Percentiles rank a stretch among this genome's conserved stretches.
Conservation (phyloP, 2,329 filamentous ascomycete species). For the Colletotrichum noveboracense region DNA sequence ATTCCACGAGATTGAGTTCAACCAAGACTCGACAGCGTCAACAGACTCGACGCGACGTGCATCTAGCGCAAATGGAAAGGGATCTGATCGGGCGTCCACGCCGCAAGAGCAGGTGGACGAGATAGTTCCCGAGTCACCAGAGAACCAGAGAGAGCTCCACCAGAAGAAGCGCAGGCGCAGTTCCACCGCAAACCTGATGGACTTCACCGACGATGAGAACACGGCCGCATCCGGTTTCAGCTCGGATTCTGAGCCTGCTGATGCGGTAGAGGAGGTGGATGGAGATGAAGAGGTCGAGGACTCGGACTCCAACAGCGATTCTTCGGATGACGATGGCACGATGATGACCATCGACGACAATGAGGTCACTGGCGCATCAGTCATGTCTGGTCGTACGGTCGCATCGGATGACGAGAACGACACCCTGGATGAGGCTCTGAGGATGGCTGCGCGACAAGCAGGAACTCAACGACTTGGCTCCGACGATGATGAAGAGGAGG, state of each 20-base stretch:
- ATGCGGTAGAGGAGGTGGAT: conserved; percentile 60
- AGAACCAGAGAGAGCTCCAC: conserved; percentile 64
- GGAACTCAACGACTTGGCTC: conserved; percentile 73
- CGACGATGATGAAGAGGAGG: conserved; percentile 54
- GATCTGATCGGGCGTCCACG: conserved; percentile 62
- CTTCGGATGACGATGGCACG: conserved; percentile 74
- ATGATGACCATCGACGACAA: conserved; percentile 85
- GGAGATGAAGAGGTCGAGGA: conserved; percentile 50
- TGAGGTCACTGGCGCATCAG: conserved; percentile 73
- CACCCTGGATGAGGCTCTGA: conserved; percentile 77
- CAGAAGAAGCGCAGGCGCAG: conserved; percentile 67
- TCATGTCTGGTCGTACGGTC: conserved; percentile 64
- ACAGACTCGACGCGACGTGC: conserved; percentile 78
- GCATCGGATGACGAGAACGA: conserved; percentile 63
- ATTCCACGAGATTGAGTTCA: conserved; percentile 91
- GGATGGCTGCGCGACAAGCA: conserved; percentile 76
- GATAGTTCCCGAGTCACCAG: conserved; percentile 62
- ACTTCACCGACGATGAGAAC: conserved; percentile 69
- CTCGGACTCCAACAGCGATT: conserved; percentile 56
- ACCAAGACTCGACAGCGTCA: conserved; percentile 84
- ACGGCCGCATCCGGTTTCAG: conserved; percentile 81
- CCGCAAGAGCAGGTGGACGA: conserved; percentile 66
- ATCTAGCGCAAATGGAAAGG: conserved; percentile 47
- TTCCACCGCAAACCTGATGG: conserved; percentile 69
- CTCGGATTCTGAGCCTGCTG: conserved; percentile 64